Base-by-base conservation (phyloP, 169 alveolate genomes). In the Plasmodium coatneyi region DNA sequence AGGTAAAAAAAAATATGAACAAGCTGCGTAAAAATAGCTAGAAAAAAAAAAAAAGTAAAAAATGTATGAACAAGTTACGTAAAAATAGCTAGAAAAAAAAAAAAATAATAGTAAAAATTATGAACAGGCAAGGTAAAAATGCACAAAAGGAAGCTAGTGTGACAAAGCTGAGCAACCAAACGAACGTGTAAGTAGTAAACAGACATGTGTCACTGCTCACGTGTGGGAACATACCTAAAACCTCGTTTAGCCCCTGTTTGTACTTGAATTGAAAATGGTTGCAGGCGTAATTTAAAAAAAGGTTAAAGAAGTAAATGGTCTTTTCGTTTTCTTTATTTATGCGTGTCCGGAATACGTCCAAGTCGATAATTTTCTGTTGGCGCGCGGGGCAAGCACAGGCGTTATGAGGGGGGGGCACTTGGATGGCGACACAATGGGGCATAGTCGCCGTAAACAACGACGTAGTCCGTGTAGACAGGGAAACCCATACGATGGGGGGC, bases 201-300 rank as follows among this genome's bases (percentile, higher is more conserved):
- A 36, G 7, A 32, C 30, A 56, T 9, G 36, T 52, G 12, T 39
- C 56, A 7, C 36, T 56, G 34, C 5, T 28, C 7, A 83, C 19
- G 49, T 83, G n/a, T 30, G 72, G 28, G 22, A 22, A 76, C 25
- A 39, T 76, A 95, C 97, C 97, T 39, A 95, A 76, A 74, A 95
- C 92, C 52, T 95, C 97, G 80, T 95, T 95, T 80, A 95, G 94
- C 83, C 97, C 97, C 78, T 95, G 97, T 52, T 95, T 95, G 92
- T 95, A 95, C 86, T 92, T 92, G 54, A 95, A 52, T 36, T 80
- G 93, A 22, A 81, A 91, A 19, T 92, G 39, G 52, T 92, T 93
- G 92, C 97, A 95, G 80, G 95, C 95, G 76, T 72, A 92, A 4
- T 95, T 95, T 84, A 95, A 91, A 71, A 95, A 92, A 36, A 87